Evolutionary conservation across 2,329 filamentous ascomycete species (phyloP), one percentile per base, ranked within the genome.

Genomic region (Ophiostoma ulmi): DNA sequence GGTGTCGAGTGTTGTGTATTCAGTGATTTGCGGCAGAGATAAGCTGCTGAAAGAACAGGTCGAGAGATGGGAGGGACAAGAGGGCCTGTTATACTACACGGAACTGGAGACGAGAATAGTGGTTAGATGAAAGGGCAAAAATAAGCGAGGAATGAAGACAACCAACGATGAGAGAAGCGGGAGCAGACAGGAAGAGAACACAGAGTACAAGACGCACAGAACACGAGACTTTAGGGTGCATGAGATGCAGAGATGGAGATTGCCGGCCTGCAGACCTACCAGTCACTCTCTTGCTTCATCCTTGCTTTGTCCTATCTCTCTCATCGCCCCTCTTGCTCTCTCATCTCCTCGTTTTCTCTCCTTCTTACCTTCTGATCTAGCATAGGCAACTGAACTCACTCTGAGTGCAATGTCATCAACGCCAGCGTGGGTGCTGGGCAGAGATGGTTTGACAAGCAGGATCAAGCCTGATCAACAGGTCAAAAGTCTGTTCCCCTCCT

Each of bases 401-500:
- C 35, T 31, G 35, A 7, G 38, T 31, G 26, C 36, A 10, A n/a
- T 38, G 20, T 11, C 14, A n/a, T 13, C 14, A 10, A 39, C 7
- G 61, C 61, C 35, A 38, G 31, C 20, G 4, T 22, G 61, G 8
- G 61, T 38, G 17, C 61, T 64, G 17, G 61, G 22, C 35, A 64
- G 5, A 20, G 20, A 64, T 36, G 26, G 14, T 11, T 20, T 36
- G 61, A 64, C 31, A 64, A 64, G 13, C 31, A 58, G 52, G 52
- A 58, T 22, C n/a, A 26, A 22, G 52, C 22, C 52, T 26, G n/a
- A 13, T 58, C 52, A 58, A 58, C 52, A 64, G 52, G 52, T 58
- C 52, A 58, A 58, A 5, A 38, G 35, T n/a, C 5, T 38, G 22
- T 66, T 69, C 67, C 67, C 67, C 70, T 69, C 67, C 66, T 66